Conservation (phyloP, 192 early-diverging fungal genomes). For the Diversispora eburnea region DNA sequence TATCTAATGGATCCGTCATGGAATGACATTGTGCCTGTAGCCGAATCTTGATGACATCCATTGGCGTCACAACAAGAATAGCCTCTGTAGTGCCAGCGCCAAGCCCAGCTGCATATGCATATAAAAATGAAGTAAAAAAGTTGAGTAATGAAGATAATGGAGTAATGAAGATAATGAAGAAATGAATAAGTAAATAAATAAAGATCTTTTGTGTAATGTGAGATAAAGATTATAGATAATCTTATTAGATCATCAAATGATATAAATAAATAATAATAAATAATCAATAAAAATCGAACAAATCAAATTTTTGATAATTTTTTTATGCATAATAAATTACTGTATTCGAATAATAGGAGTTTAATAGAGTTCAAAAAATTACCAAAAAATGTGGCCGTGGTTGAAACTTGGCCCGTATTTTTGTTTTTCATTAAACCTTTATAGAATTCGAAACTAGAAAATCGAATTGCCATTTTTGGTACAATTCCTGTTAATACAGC, state of each 20-base stretch:
- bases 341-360: neutral
- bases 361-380: slow-evolving; percentile 36
- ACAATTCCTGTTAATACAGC: slow-evolving; percentile 96
- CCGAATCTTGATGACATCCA: slow-evolving; percentile 99
- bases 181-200: neutral
- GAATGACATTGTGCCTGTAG: slow-evolving; percentile 95
- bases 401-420: slow-evolving; percentile 60
- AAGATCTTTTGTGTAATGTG: neutral
- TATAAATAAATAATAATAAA: too few species aligned
- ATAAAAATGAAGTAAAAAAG: neutral
- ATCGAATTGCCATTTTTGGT: slow-evolving; percentile 99
- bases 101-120: slow-evolving; percentile 67
- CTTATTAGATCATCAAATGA: slow-evolving; percentile 27
- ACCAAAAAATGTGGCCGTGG: slow-evolving; percentile 70
- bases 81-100: slow-evolving; percentile 92
- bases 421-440: slow-evolving; percentile 73
- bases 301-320: too few species aligned
- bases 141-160: neutral
- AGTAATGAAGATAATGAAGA: slow-evolving; percentile 19
- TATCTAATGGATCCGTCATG: slow-evolving; percentile 92
- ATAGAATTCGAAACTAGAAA: slow-evolving; percentile 93
- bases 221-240: slow-evolving; percentile 34
- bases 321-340: too few species aligned
- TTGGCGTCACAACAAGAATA: slow-evolving; percentile 91
- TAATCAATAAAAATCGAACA: too few species aligned